Base-by-base conservation (phyloP, 208 protist genomes). In the Phytomonas sp. region DNA sequence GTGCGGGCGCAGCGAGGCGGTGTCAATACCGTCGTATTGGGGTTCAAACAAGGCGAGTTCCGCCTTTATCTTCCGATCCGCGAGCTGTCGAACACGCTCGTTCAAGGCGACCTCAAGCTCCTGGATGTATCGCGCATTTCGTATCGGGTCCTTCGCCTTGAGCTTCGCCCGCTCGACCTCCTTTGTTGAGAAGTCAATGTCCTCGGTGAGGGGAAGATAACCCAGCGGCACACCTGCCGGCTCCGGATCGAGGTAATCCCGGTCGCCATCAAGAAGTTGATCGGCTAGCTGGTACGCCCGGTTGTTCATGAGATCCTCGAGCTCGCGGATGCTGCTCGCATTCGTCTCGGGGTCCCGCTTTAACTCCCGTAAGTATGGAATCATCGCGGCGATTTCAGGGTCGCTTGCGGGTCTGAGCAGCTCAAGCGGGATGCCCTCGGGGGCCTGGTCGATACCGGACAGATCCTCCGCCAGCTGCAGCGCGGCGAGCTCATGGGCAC, bases 261-360 rank as follows among this genome's bases (percentile, higher is more conserved):
- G 86, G 62, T 91, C 87, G 62, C 83, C 78, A 61, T 89, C 79
- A 30, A 95, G 65, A 46, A 83, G 20, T 30, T 71, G 76, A 66
- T 87, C 77, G 53, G 89, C 89, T 66, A 95, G 62, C 66, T 92
- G 83, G 65, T 89, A 82, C 29, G 84, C 80, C 13, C 87, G 77
- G 70, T 85, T 89, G 80, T 95, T 92, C 85, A 95, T 89, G 23
- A 67, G 66, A 29, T 86, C 60, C 74, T 85, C 76, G 61, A 87
- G 8, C 17, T 82, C 74, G 15, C 68, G 62, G 32, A 82, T 82
- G 53, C 61, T 69, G 29, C 76, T 79, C 1, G 36, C 70, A 51
- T 88, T 84, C 1, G 31, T 61, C 13, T 62, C 34, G 6, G 73
- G 76, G 68, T 85, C 69, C 71, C 78, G 78, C 76, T 88, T 91